Evolutionary conservation across 1,284 basidiomycete species (phyloP).

Genomic region (Papiliotrema laurentii): DNA sequence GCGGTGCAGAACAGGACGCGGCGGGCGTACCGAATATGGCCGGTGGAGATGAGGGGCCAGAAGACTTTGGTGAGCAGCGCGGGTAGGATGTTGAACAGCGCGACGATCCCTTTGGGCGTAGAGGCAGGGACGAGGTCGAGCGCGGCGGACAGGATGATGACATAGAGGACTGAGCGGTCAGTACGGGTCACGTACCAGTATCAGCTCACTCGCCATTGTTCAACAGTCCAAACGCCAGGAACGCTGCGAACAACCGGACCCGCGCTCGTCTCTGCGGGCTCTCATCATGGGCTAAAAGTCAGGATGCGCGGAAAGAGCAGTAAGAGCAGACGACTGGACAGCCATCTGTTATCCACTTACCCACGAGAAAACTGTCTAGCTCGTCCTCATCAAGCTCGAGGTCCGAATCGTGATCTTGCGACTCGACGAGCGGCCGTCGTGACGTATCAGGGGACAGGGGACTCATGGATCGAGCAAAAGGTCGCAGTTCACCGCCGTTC

Average conservation of each 20-base stretch:
- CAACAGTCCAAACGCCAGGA: conserved; percentile 45
- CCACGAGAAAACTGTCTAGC: background rate
- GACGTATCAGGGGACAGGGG: background rate
- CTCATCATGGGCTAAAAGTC: too few relatives aligned
- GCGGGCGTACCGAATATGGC: conserved; percentile 69
- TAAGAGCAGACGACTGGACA: background rate
- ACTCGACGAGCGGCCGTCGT: too few relatives aligned
- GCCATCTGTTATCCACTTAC: background rate
- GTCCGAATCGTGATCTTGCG: too few relatives aligned
- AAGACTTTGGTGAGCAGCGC: conserved; percentile 77
- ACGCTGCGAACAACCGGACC: conserved; percentile 32
- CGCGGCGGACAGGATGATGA: conserved; percentile 93
- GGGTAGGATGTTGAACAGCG: conserved; percentile 85
- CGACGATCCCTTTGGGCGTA: conserved; percentile 83
- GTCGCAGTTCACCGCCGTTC: background rate
- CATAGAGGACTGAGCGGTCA: conserved; percentile 67
- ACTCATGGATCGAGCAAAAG: background rate
- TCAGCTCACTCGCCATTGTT: conserved; percentile 38
- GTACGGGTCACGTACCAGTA: background rate
- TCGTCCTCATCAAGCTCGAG: conserved; percentile 6
- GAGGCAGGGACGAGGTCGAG: conserved; percentile 86
- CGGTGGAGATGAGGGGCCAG: conserved; percentile 87
- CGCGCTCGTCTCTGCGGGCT: background rate
- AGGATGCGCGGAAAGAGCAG: too few relatives aligned
- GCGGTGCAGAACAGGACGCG: conserved; percentile 71